These are phyloP conservation scores for Scedosporium aurantiacum DNA, from an alignment of 2,329 filamentous ascomycete genomes.

Conservation along the genomic window DNA sequence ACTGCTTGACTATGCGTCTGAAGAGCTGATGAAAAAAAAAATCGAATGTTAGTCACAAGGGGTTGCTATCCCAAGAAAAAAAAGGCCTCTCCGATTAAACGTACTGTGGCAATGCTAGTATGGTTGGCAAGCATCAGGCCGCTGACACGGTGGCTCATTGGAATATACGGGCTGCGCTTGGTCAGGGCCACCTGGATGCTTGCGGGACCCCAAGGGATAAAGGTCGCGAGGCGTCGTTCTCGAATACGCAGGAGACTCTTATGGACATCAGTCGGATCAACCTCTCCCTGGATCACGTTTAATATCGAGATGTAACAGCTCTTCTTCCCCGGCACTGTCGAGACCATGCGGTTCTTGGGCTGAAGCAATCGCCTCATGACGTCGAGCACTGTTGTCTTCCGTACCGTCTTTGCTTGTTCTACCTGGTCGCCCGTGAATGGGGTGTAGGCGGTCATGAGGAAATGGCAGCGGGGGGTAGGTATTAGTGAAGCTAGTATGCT, in stretches of 20 bases:
- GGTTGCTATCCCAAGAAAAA: not conserved
- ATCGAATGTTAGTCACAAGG: not conserved
- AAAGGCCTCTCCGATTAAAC: slow-evolving; percentile 16
- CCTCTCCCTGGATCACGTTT: slow-evolving; percentile 98
- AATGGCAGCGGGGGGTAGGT: slow-evolving; percentile 91
- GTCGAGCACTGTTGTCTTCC: slow-evolving; percentile 94
- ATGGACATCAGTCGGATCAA: slow-evolving; percentile 95
- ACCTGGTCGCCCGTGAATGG: slow-evolving; percentile 95
- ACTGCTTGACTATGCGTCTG: slow-evolving; percentile 84
- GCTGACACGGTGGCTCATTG: slow-evolving; percentile 87
- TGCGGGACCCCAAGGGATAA: slow-evolving; percentile 96
- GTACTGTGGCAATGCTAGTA: slow-evolving; percentile 83
- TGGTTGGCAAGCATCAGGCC: slow-evolving; percentile 98
- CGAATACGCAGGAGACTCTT: slow-evolving; percentile 95
- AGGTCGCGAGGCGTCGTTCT: slow-evolving; percentile 84
- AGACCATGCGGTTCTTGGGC: slow-evolving; percentile 99
- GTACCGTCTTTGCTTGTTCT: slow-evolving; percentile 92
- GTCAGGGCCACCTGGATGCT: slow-evolving; percentile 96
- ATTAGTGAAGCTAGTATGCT: slow-evolving; percentile 94
- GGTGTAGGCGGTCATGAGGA: slow-evolving; percentile 96
- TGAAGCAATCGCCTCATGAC: slow-evolving; percentile 94
- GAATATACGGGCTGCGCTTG: slow-evolving; percentile 91
- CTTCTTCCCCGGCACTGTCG: slow-evolving; percentile 86
- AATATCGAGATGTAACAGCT: slow-evolving; percentile 99
- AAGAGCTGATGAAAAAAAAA: slow-evolving; percentile 58